Evolutionary conservation across 805 yeast genomes (phyloP), one percentile per base, ranked within the genome.

Genomic region (Blastobotrys americana): DNA sequence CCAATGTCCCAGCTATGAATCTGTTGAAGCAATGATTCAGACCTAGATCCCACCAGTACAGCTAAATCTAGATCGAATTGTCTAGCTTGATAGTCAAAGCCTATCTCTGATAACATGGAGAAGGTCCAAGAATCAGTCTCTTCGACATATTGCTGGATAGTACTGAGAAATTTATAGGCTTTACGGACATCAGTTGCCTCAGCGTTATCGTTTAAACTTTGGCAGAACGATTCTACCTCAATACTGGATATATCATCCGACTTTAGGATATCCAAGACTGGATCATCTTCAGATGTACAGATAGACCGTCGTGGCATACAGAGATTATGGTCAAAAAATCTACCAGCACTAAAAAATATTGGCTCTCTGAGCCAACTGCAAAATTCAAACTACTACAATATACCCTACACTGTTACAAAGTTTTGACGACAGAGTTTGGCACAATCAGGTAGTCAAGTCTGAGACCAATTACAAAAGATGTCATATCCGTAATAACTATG

Each of bases 71-170:
- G 39, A 42, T 57, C 62, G 43, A 56, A 54, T n/a, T 43, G 48
- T 16, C 58, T 38, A 18, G 52, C 50, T 17, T 48, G 53, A 22
- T 36, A 39, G 18, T 50, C 53, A 40, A 61, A 59, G 37, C 59
- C 61, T 46, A 56, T 58, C 13, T 48, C 39, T 8, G 46, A 33
- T 21, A 61, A 51, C 42, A 57, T 45, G 19, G 49, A 37, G 50
- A 57, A 61, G 22, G 56, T 39, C 62, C 65, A 60, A 16, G 58
- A 47, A n/a, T 57, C 47, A 3, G 58, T 47, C 41, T 61, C 65
- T 13, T 47, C 43, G 33, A 47, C 47, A 41, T 58, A 57, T 17
- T 46, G 43, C 19, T 47, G 43, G 28, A 58, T 41, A 9, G 50
- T 41, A 16, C 48, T 39, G 31, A 55, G 48, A 18, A 58, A 58